Evolutionary conservation across 306 rosid species (phyloP), one percentile per base, ranked within the genome.

Genomic region (Vachellia pachyceras): DNA sequence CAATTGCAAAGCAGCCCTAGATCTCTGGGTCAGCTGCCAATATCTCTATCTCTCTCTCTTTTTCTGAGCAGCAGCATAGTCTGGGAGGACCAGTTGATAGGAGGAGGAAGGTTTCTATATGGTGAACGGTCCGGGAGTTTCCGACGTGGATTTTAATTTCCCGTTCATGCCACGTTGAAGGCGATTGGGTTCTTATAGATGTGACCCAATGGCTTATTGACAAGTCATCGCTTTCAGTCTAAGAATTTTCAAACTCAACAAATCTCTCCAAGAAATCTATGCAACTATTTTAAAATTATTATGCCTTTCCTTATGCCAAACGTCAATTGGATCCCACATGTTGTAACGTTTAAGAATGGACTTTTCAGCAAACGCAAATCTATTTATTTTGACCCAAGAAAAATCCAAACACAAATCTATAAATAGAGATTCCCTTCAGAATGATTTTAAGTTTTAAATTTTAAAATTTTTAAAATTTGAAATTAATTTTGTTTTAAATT

Each of bases 21-120:
- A 92, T 91, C 89, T 69, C 85, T 46, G 90, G 92, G 91, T 94
- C 89, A 86, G 12, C 9, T 29, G 40, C 41, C 4, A 14, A 89
- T 77, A 4, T 66, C 45, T 55, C 37, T 60, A 37, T 77, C 40
- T 29, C 42, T 50, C 29, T 60, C 90, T 79, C 45, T 41, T 41
- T 45, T 45, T n/a, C 45, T 22, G 50, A 17, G 42, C 29, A 5
- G 40, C 12, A 25, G 72, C 42, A 73, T 57, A 20, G 64, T 12
- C 65, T 58, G 63, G 13, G 35, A 33, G 69, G 35, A 49, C 9
- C 33, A 77, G 64, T 69, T 4, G 68, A 11, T 39, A 66, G 76
- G 8, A 54, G 71, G 76, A 25, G n/a, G 47, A 25, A 44, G 77
- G 35, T 22, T 45, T 29, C 29, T 44, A 4, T 36, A 25, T 11